phyloP scores from a whole-genome alignment of 1,284 basidiomycete species.

The Exsudoporus floridanus region DNA sequence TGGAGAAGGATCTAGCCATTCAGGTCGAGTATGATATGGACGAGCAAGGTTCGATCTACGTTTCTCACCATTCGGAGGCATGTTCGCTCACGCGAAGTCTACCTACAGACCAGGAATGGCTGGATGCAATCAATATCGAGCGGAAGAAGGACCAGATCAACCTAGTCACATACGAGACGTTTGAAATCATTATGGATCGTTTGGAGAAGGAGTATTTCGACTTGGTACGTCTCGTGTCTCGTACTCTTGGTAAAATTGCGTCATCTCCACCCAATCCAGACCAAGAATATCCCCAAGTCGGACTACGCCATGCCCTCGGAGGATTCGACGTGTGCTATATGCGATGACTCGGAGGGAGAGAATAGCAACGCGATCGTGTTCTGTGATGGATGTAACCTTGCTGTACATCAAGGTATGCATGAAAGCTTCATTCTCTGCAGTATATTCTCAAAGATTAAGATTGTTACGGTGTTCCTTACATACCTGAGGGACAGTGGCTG shows the following conservation, averaged over 20 bases:
- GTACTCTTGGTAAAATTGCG: neutral
- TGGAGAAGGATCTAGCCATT: conserved; percentile 87
- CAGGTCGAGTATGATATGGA: conserved; percentile 99
- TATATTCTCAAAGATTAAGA: conserved; percentile 50
- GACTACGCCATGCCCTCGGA: conserved; percentile 83
- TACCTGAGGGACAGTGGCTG: conserved; percentile 99
- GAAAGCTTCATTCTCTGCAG: neutral
- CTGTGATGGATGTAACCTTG: conserved; percentile 98
- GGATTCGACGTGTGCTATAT: conserved; percentile 95
- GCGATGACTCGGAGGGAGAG: conserved; percentile 98
- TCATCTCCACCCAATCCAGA: conserved; percentile 46
- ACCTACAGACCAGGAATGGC: conserved; percentile 89
- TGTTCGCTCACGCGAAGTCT: conserved; percentile 2
- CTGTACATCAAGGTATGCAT: conserved; percentile 89
- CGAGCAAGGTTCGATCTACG: conserved; percentile 77
- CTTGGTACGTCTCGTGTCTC: conserved; percentile 56
- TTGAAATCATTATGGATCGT: conserved; percentile 96
- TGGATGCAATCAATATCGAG: conserved; percentile 83
- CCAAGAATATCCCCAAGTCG: conserved; percentile 86
- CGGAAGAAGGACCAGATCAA: conserved; percentile 78
- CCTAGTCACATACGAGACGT: conserved; percentile 79
- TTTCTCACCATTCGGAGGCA: neutral
- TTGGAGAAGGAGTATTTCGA: conserved; percentile 99
- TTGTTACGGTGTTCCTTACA: conserved; percentile 99
- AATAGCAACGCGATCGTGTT: conserved; percentile 99